Conservation (phyloP, 345 rosid genomes). For the Sonneratia alba region DNA sequence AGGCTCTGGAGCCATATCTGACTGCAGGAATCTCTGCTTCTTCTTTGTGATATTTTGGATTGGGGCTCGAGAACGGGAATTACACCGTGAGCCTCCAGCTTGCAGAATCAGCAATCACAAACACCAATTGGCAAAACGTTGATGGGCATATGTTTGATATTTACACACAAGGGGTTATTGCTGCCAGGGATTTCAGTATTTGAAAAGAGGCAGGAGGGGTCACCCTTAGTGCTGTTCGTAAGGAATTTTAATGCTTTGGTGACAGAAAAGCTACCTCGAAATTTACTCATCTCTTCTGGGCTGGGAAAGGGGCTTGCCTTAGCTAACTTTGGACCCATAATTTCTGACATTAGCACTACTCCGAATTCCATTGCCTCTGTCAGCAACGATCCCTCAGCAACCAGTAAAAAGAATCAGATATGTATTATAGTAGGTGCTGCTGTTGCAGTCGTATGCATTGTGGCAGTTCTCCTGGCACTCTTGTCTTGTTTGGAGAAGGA, state of each 20-base stretch:
- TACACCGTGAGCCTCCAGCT: slow-evolving; percentile 11
- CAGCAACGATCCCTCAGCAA: slow-evolving; percentile 29
- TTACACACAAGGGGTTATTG: slow-evolving; percentile 18
- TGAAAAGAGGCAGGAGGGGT: slow-evolving; percentile 19
- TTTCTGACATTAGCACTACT: slow-evolving; percentile 21
- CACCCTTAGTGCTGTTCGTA: slow-evolving; percentile 13
- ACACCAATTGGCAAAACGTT: slow-evolving; percentile 6
- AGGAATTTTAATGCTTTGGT: slow-evolving; percentile 10
- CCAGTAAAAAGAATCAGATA: slow-evolving; percentile 13
- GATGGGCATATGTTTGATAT: slow-evolving; percentile 10
- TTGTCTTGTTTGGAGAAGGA: not conserved
- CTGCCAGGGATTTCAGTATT: slow-evolving; percentile 25
- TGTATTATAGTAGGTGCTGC: not conserved
- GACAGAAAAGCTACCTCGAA: slow-evolving; percentile 20
- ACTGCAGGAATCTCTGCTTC: slow-evolving; percentile 6
- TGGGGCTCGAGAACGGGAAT: slow-evolving; percentile 14
- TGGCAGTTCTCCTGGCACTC: not conserved
- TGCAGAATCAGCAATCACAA: slow-evolving; percentile 4
- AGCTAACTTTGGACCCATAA: slow-evolving; percentile 27
- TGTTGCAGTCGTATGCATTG: not conserved
- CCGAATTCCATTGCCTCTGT: slow-evolving; percentile 49
- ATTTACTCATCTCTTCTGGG: slow-evolving; percentile 23
- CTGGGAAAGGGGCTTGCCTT: slow-evolving; percentile 30
- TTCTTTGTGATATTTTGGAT: slow-evolving; percentile 12
- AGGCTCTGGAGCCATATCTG: slow-evolving; percentile 5